phyloP scores from a whole-genome alignment of 495 filamentous ascomycete species.

The Podospora australis region DNA sequence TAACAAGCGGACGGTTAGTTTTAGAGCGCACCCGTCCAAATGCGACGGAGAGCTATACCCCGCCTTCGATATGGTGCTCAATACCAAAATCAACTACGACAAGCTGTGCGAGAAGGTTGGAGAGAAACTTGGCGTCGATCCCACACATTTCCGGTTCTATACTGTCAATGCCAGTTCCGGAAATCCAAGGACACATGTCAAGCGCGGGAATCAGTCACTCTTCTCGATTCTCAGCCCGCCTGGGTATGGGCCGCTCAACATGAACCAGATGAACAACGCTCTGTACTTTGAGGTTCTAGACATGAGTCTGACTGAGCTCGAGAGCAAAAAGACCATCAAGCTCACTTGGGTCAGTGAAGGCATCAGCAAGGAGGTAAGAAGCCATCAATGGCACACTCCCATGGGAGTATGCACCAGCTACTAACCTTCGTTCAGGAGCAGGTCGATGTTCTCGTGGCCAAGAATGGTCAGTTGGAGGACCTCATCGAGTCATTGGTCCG shows the following conservation, averaged over 20 bases:
- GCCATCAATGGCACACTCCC: too few species aligned
- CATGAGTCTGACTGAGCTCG: slow-evolving; percentile 84
- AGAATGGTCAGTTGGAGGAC: slow-evolving; percentile 71
- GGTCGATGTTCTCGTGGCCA: slow-evolving; percentile 75
- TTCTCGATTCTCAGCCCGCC: slow-evolving; percentile 63
- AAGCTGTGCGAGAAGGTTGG: slow-evolving; percentile 80
- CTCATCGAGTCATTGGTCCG: slow-evolving; percentile 66
- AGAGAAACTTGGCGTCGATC: slow-evolving; percentile 67
- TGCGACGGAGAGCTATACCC: slow-evolving; percentile 44
- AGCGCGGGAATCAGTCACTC: slow-evolving; percentile 60
- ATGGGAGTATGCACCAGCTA: too few species aligned
- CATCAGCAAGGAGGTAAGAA: slow-evolving; percentile 85
- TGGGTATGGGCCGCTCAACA: slow-evolving; percentile 43
- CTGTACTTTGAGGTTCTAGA: slow-evolving; percentile 91
- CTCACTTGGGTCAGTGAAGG: slow-evolving; percentile 83
- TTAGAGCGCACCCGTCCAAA: slow-evolving; percentile 51
- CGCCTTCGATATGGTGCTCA: slow-evolving; percentile 65
- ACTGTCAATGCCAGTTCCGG: slow-evolving; percentile 69
- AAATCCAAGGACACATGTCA: slow-evolving; percentile 67
- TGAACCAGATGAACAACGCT: slow-evolving; percentile 64
- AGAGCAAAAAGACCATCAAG: slow-evolving; percentile 80
- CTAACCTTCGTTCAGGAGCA: too few species aligned
- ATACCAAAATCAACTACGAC: slow-evolving; percentile 85
- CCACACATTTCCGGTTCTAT: slow-evolving; percentile 84
- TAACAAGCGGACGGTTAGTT: slow-evolving; percentile 68